Evolutionary conservation across 352 stramenopile genomes (phyloP).

Genomic region (Phytophthora sojae): DNA sequence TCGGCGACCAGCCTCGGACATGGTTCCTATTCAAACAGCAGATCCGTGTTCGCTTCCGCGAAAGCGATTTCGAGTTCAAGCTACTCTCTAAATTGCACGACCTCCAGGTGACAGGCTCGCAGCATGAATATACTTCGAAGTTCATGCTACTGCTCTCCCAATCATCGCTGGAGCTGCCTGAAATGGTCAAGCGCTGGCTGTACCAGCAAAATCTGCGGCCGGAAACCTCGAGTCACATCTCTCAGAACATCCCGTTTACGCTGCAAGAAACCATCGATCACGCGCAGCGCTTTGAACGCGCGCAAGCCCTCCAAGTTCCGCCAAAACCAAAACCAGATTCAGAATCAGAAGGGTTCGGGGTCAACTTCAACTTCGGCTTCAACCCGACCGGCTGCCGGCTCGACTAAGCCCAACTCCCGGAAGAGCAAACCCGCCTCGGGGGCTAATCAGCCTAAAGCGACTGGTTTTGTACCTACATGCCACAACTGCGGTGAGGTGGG

Average conservation of each 20-base stretch:
- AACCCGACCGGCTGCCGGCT: not conserved
- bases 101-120: not conserved
- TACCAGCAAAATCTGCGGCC: not conserved
- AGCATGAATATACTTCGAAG: not conserved
- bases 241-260: slow-evolving; percentile 6
- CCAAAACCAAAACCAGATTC: not conserved
- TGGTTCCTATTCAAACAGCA: slow-evolving; percentile 1
- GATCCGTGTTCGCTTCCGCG: not conserved
- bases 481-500: not conserved
- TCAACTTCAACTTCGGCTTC: slow-evolving; percentile 3
- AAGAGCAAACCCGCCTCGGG: slow-evolving; percentile 2
- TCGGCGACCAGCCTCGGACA: not conserved
- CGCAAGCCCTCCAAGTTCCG: slow-evolving; percentile 6
- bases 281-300: slow-evolving; percentile 10
- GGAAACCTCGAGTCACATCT: slow-evolving; percentile 12
- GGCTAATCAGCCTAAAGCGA: slow-evolving; percentile 2
- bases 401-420: not conserved
- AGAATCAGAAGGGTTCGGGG: slow-evolving; percentile 1
- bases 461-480: not conserved
- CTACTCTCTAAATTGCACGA: not conserved
- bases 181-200: not conserved
- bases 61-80: slow-evolving; percentile 1
- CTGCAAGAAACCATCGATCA: slow-evolving; percentile 15
- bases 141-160: not conserved
- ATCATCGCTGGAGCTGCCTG: slow-evolving; percentile 3